Conservation (phyloP, 176 grass and related monocot species). For the Aegilops speltoides region DNA sequence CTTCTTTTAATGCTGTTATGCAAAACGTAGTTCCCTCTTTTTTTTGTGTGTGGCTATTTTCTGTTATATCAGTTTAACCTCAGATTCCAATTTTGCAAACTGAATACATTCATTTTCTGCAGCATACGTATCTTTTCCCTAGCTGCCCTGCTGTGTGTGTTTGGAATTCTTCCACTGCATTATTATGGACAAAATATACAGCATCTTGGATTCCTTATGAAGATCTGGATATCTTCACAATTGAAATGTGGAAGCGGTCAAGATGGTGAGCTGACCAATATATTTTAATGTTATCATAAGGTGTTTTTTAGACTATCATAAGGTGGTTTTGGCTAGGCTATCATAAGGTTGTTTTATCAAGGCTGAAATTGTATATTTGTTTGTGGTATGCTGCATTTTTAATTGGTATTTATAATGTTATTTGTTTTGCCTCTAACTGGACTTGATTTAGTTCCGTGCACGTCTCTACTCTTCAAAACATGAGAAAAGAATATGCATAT, state of each 20-base stretch:
- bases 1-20: neutral
- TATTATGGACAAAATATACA: conserved; percentile 70
- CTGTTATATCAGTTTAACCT: neutral
- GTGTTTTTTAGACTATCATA: neutral
- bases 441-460: neutral
- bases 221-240: conserved; percentile 74
- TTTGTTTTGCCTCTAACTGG: neutral
- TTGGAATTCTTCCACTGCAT: conserved; percentile 76
- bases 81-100: neutral
- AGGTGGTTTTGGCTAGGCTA: neutral
- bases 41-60: neutral
- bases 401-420: conserved; percentile 10
- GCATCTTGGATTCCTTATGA: conserved; percentile 55
- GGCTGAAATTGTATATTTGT: neutral
- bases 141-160: conserved; percentile 74
- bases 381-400: neutral
- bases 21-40: neutral
- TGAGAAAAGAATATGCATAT: neutral
- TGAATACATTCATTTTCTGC: conserved; percentile 31
- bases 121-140: conserved; percentile 91
- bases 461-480: conserved; percentile 1
- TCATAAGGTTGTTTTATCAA: neutral
- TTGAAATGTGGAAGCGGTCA: conserved; percentile 64
- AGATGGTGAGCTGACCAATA: conserved; percentile 56
- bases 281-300: neutral